Percentiles rank a stretch among this genome's conserved stretches.
Evolutionary conservation across 805 yeast genomes (phyloP).

Genomic region (Lipomyces yamadae): DNA sequence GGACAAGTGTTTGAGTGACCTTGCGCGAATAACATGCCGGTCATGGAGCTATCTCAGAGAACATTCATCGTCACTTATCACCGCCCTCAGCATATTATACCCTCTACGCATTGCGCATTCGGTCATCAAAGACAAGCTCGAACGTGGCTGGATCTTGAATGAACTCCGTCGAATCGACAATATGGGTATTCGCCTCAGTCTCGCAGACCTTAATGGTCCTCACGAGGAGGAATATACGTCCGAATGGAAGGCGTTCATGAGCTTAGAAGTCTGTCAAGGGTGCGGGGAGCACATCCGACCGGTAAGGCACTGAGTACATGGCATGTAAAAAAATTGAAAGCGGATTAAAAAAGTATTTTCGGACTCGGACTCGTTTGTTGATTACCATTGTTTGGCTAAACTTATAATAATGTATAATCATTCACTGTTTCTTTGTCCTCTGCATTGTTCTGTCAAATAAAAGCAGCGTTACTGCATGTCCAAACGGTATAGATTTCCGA

Average conservation of each 20-base stretch:
- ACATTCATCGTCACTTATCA: neutral
- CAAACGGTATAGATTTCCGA: too few relatives aligned
- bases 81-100: slow-evolving; percentile 1
- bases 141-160: slow-evolving; percentile 24
- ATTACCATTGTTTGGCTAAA: too few relatives aligned
- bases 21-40: slow-evolving; percentile 10
- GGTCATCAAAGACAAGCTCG: neutral
- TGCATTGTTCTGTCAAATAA: too few relatives aligned
- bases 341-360: too few relatives aligned
- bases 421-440: too few relatives aligned
- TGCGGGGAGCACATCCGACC: slow-evolving; percentile 20
- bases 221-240: neutral
- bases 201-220: neutral
- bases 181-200: slow-evolving; percentile 11
- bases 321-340: too few relatives aligned
- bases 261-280: slow-evolving; percentile 13
- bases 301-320: too few relatives aligned
- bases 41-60: neutral
- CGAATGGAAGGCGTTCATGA: slow-evolving; percentile 12
- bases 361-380: too few relatives aligned
- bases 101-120: slow-evolving; percentile 14
- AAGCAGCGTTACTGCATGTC: too few relatives aligned
- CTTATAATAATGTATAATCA: too few relatives aligned
- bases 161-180: slow-evolving; percentile 1
- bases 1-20: neutral